Conservation (phyloP, 1,284 basidiomycete genomes). For the Neotropicomus parvogracilis region DNA sequence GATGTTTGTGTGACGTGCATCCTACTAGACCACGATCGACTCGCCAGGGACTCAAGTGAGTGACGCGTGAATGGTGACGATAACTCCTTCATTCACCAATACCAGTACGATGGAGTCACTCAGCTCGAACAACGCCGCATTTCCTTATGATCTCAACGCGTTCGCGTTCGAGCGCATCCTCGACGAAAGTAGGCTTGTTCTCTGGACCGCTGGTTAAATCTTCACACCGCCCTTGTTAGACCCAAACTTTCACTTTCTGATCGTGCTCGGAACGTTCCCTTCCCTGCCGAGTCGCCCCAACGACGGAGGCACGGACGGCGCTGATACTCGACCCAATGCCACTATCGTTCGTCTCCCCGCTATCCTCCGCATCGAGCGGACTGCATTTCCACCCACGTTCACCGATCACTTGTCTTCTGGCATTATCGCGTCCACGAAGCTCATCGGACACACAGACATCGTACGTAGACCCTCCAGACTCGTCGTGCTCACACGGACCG, state of each 20-base stretch:
- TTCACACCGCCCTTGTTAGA: conserved; percentile 12
- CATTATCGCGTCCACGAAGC: conserved; percentile 33
- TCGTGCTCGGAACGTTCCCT: conserved; percentile 32
- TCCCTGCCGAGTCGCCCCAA: not conserved
- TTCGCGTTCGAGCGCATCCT: conserved; percentile 27
- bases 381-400: conserved; percentile 1
- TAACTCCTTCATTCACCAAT: too few relatives aligned
- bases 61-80: too few relatives aligned
- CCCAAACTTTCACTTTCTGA: conserved; percentile 25
- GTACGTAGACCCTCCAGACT: conserved; percentile 28
- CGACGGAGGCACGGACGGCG: not conserved
- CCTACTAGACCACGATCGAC: too few relatives aligned
- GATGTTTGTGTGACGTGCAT: too few relatives aligned
- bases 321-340: not conserved
- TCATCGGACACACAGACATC: conserved; percentile 47
- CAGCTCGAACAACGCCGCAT: not conserved
- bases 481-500: too few relatives aligned
- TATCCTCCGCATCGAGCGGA: conserved; percentile 1
- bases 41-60: too few relatives aligned
- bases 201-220: not conserved
- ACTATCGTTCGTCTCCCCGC: not conserved
- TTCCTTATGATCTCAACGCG: conserved; percentile 15
- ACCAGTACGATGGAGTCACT: not conserved
- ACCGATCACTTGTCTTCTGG: not conserved
- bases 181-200: conserved; percentile 22